Evolutionary conservation across 2,329 filamentous ascomycete genomes (phyloP).

Genomic region (Fusarium temperatum): DNA sequence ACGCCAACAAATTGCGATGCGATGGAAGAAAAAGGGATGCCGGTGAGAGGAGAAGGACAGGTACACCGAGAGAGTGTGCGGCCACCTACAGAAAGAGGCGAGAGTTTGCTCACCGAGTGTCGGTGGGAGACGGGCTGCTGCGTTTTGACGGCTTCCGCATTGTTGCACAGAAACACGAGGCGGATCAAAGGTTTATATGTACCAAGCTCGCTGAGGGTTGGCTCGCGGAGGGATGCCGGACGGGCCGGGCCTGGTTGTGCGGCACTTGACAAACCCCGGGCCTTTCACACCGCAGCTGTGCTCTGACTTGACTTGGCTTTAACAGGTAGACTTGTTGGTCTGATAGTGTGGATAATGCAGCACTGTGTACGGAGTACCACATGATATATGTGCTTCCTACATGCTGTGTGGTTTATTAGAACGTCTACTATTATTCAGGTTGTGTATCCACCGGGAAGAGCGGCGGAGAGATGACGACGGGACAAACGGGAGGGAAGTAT

Average conservation of each 20-base stretch:
- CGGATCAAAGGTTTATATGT: conserved; percentile 32
- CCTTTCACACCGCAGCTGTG: background rate
- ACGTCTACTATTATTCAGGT: background rate
- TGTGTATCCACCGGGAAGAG: conserved; percentile 11
- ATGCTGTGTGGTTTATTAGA: background rate
- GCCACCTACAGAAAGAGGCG: conserved; percentile 31
- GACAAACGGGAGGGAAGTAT: background rate
- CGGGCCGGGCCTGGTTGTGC: conserved; percentile 33
- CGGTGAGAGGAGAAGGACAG: conserved; percentile 3
- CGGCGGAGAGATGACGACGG: background rate
- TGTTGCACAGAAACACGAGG: conserved; percentile 14
- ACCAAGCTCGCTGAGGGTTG: background rate
- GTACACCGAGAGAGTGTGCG: background rate
- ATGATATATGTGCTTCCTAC: background rate
- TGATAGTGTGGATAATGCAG: background rate
- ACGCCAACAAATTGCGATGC: background rate
- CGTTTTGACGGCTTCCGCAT: conserved; percentile 23
- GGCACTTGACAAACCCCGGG: background rate
- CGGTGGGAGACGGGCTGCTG: conserved; percentile 16
- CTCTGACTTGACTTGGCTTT: background rate
- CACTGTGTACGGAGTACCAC: background rate
- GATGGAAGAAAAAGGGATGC: background rate
- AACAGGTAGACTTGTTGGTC: background rate
- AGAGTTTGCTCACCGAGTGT: conserved; percentile 31
- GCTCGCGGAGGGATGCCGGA: conserved; percentile 18